A percentile compares a stretch with the other conserved stretches of the same genome.
Conservation (phyloP, 164 flowering plant species). For the Umbilicus rupestris region DNA sequence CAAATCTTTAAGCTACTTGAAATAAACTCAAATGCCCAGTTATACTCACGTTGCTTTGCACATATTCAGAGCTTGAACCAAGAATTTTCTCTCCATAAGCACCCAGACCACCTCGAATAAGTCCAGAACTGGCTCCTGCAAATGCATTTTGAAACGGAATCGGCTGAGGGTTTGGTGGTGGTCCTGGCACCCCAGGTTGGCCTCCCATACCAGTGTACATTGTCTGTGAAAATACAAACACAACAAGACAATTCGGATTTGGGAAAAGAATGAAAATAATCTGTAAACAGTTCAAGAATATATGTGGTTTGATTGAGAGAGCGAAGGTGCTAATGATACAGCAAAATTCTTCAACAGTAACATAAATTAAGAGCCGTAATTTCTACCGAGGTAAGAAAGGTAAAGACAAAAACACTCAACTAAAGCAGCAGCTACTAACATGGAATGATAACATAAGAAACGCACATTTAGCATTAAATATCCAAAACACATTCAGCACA, state of each 20-base stretch:
- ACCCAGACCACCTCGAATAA: slow-evolving; percentile 1
- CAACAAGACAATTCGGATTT: neutral
- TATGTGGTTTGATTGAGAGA: neutral
- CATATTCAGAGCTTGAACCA: slow-evolving; percentile 9
- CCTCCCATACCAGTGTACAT: slow-evolving; percentile 23
- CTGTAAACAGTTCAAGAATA: too few species aligned
- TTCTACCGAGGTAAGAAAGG: neutral
- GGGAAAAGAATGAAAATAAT: too few species aligned
- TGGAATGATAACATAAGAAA: too few species aligned
- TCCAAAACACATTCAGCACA: too few species aligned
- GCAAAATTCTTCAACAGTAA: neutral
- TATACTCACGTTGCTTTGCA: slow-evolving; percentile 11
- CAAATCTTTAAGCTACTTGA: neutral
- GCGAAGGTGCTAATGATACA: too few species aligned
- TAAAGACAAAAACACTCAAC: neutral
- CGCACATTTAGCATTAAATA: too few species aligned
- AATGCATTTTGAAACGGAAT: slow-evolving; percentile 9
- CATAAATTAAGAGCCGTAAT: neutral
- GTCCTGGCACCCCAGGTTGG: slow-evolving; percentile 41
- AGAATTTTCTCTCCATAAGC: slow-evolving; percentile 10
- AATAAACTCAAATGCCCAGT: neutral
- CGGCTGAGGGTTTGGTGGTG: slow-evolving; percentile 1
- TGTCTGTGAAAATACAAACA: neutral
- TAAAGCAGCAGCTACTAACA: too few species aligned
- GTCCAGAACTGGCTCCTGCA: slow-evolving; percentile 7